These are phyloP conservation scores for Haberlea rhodopensis DNA, from an alignment of 257 asterid species.

Conservation along the genomic window DNA sequence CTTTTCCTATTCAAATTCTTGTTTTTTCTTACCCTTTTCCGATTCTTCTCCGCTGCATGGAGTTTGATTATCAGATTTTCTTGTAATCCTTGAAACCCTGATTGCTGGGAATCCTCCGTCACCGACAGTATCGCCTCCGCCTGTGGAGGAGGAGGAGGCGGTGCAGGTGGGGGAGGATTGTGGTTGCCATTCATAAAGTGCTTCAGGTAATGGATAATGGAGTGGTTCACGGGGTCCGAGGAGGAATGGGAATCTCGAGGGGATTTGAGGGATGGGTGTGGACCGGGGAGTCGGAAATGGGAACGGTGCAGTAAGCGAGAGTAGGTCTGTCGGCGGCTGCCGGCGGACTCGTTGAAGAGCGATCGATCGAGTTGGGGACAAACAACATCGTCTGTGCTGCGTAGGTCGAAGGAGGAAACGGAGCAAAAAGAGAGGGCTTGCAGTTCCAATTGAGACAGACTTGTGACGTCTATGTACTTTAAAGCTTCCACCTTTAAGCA, in stretches of 20 bases:
- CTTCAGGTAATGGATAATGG: constrained; percentile 68
- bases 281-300: constrained; percentile 64
- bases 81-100: constrained; percentile 43
- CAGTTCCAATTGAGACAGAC: constrained; percentile 76
- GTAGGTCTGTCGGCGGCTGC: constrained; percentile 83
- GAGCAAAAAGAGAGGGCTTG: constrained; percentile 68
- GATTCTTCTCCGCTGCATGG: constrained; percentile 36
- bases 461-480: constrained; percentile 47
- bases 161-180: constrained; percentile 66
- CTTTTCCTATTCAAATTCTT: constrained; percentile 29
- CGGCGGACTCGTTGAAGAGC: constrained; percentile 82
- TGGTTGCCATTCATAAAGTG: constrained; percentile 46
- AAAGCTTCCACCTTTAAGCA: constrained; percentile 49
- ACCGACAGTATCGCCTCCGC: constrained; percentile 18
- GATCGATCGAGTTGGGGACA: constrained; percentile 66
- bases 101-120: constrained; percentile 16
- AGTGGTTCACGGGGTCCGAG: constrained; percentile 69
- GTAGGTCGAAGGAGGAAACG: constrained; percentile 47
- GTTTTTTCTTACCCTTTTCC: constrained; percentile 40
- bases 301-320: constrained; percentile 75
- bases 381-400: constrained; percentile 53
- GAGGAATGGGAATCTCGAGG: constrained; percentile 32
- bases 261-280: constrained; percentile 49
- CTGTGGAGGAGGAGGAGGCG: constrained; percentile 41
- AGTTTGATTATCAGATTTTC: constrained; percentile 36